phyloP scores from a whole-genome alignment of 2,329 filamentous ascomycete species.

The Monilinia fructigena region DNA sequence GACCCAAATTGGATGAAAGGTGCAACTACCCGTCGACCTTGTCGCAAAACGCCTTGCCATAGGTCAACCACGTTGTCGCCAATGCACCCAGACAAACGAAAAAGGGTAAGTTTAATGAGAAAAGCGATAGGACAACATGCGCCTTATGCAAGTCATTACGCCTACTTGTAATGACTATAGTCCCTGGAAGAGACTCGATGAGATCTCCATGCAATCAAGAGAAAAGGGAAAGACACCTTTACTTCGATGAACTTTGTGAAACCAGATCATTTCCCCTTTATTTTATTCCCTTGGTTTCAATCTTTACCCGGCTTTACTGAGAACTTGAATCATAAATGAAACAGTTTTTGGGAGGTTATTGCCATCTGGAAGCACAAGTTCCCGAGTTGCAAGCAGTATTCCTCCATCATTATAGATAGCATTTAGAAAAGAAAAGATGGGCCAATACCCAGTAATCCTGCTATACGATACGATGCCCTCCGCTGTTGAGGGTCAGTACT shows the following conservation, averaged over 20 bases:
- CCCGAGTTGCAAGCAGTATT: constrained; percentile 11
- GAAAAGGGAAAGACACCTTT: constrained; percentile 3
- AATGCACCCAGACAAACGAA: constrained; percentile 37
- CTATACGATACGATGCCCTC: constrained; percentile 16
- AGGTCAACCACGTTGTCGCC: constrained; percentile 38
- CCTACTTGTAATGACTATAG: constrained; percentile 25
- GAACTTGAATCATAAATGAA: neutral
- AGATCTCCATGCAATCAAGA: constrained; percentile 24
- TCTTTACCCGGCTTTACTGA: neutral
- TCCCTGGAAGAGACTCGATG: constrained; percentile 34
- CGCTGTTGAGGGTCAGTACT: constrained; percentile 15
- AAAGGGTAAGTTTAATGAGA: constrained; percentile 22
- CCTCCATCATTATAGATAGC: neutral
- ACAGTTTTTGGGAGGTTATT: neutral
- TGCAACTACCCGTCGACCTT: constrained; percentile 33
- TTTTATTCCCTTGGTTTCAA: constrained; percentile 7
- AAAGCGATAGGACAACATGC: constrained; percentile 31
- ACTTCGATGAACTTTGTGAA: constrained; percentile 14
- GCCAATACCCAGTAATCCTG: neutral
- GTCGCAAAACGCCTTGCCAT: constrained; percentile 32
- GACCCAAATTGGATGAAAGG: constrained; percentile 29
- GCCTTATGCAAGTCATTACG: constrained; percentile 29
- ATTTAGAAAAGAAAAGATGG: neutral
- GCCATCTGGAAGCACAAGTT: neutral
- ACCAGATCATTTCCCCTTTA: neutral